A percentile compares a stretch with the other conserved stretches of the same genome.
Evolutionary conservation across 805 yeast genomes (phyloP).

Genomic region (Wickerhamiella musiphila): DNA sequence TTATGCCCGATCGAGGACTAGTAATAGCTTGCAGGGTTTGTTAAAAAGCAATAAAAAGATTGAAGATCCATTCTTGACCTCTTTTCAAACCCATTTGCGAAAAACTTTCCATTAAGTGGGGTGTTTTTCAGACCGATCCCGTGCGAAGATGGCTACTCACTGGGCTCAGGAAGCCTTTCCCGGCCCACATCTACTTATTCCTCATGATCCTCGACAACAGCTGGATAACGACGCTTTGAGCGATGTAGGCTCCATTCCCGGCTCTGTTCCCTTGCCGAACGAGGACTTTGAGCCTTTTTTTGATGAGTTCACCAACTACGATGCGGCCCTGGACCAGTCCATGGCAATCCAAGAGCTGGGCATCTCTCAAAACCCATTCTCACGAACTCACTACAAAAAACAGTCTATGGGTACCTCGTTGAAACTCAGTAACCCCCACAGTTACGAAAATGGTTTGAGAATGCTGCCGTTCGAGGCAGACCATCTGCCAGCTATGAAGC

Average conservation of each 20-base stretch:
- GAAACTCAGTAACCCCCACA: too few species aligned
- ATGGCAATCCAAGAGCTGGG: conserved; percentile 43
- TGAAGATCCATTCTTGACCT: neutral
- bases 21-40: neutral
- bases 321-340: conserved; percentile 39
- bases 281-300: conserved; percentile 33
- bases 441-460: too few species aligned
- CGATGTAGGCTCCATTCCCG: conserved; percentile 15
- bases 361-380: conserved; percentile 27
- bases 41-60: neutral
- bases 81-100: neutral
- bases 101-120: neutral
- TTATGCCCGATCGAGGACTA: neutral
- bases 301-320: conserved; percentile 28
- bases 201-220: conserved; percentile 3
- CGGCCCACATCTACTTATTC: neutral
- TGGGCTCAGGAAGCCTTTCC: neutral
- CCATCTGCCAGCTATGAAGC: neutral
- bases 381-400: neutral
- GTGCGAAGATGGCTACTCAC: neutral
- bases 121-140: neutral
- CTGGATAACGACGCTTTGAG: conserved; percentile 5
- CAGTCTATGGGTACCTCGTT: too few species aligned
- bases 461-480: too few species aligned
- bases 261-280: conserved; percentile 31